A percentile compares a stretch with the other conserved stretches of the same genome.
Conservation (phyloP, 768 basidiomycete genomes). For the Mycena albidolilacea region DNA sequence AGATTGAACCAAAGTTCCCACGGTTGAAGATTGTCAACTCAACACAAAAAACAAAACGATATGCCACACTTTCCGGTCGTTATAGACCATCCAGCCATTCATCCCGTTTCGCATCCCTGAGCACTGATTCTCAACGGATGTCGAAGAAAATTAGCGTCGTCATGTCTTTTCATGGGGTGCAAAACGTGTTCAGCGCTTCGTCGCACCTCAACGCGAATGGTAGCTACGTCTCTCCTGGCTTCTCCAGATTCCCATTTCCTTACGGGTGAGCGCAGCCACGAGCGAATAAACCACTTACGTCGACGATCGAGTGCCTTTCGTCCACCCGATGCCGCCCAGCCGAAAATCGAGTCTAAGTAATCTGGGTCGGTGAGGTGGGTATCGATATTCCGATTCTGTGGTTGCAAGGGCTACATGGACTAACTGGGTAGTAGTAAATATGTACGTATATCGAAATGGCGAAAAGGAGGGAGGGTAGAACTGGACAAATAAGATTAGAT, state of each 20-base stretch:
- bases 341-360: neutral
- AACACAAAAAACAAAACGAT: too few species aligned
- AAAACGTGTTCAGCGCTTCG: too few species aligned
- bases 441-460: conserved; percentile 20
- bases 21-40: too few species aligned
- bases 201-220: conserved; percentile 22
- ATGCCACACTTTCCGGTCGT: too few species aligned
- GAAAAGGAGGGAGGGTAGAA: neutral
- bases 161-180: too few species aligned
- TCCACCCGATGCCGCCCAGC: neutral
- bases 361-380: neutral
- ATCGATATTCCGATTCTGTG: conserved; percentile 8
- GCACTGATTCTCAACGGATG: too few species aligned
- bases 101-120: too few species aligned
- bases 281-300: conserved; percentile 9
- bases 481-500: neutral
- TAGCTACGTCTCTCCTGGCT: conserved; percentile 46
- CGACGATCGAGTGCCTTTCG: conserved; percentile 24
- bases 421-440: conserved; percentile 2
- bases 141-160: too few species aligned
- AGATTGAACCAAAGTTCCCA: too few species aligned
- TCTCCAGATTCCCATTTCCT: conserved; percentile 45
- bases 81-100: too few species aligned
- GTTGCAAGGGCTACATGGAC: conserved; percentile 26
- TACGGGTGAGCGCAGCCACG: conserved; percentile 39